phyloP scores from a whole-genome alignment of 352 stramenopile genomes.

The Globisporangium lucens region DNA sequence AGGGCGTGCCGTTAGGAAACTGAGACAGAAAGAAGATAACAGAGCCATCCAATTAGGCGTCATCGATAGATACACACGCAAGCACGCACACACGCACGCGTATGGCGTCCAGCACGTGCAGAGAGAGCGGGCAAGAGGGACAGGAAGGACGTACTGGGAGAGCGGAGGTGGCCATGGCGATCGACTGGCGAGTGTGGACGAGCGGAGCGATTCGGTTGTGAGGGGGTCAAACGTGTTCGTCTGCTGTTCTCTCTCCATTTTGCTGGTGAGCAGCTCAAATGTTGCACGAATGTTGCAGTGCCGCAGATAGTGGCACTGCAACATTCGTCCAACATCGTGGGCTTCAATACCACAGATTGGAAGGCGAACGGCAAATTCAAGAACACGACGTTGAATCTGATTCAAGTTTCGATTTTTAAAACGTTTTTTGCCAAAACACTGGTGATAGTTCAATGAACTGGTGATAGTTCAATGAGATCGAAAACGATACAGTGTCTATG shows the following conservation, averaged over 20 bases:
- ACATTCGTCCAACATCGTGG: slow-evolving; percentile 2
- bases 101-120: background rate
- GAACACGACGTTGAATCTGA: slow-evolving; percentile 2
- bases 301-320: too few species aligned
- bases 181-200: background rate
- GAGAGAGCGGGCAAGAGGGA: background rate
- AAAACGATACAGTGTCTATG: too few species aligned
- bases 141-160: slow-evolving; percentile 22
- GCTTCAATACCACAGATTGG: slow-evolving; percentile 4
- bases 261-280: too few species aligned
- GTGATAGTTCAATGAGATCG: too few species aligned
- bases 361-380: background rate
- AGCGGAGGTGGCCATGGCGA: slow-evolving; percentile 27
- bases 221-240: background rate
- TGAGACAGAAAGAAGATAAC: slow-evolving; percentile 5
- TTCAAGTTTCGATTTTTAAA: too few species aligned
- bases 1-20: slow-evolving; percentile 33
- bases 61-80: too few species aligned
- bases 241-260: background rate
- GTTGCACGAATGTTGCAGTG: too few species aligned
- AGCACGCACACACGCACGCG: too few species aligned
- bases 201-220: slow-evolving; percentile 5
- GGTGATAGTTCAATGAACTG: too few species aligned
- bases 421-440: too few species aligned
- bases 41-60: background rate